Conservation (phyloP, 768 basidiomycete species). For the Naganishia vaughanmartiniae region DNA sequence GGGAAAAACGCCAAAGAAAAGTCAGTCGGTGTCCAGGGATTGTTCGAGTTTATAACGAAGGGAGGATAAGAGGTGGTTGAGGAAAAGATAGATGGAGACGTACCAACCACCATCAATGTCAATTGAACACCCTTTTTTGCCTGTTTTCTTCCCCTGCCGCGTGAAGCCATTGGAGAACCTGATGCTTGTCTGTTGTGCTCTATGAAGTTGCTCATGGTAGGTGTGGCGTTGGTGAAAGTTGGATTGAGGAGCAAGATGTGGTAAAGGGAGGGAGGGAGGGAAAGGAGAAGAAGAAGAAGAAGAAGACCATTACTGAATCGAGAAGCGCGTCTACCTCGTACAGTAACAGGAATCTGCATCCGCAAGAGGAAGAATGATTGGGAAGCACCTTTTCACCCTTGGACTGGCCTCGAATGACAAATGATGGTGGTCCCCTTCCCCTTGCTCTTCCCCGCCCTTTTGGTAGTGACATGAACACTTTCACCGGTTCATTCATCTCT, state of each 20-base stretch:
- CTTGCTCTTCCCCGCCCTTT: too few relatives aligned
- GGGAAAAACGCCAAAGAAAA: not conserved
- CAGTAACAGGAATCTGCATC: too few relatives aligned
- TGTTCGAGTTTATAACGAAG: not conserved
- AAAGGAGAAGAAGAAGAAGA: too few relatives aligned
- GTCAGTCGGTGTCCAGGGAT: not conserved
- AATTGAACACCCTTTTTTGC: conserved; percentile 99
- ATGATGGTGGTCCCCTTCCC: not conserved
- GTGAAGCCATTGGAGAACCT: conserved; percentile 40
- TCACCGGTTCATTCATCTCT: not conserved
- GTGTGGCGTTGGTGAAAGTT: not conserved
- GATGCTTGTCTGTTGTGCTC: conserved; percentile 23
- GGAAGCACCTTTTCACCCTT: not conserved
- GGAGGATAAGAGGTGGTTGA: not conserved
- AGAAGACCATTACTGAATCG: too few relatives aligned
- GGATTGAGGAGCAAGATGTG: too few relatives aligned
- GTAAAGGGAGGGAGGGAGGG: too few relatives aligned
- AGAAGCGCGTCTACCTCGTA: too few relatives aligned
- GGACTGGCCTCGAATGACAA: not conserved
- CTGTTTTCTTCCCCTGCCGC: conserved; percentile 57
- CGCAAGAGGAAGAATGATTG: too few relatives aligned
- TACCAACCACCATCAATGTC: conserved; percentile 96
- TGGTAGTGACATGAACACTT: not conserved
- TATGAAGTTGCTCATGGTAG: conserved; percentile 24
- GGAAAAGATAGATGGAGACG: conserved; percentile 51